Base-by-base conservation (phyloP, 1,139 yeast species). In the Entelexis sorbosivorans region DNA sequence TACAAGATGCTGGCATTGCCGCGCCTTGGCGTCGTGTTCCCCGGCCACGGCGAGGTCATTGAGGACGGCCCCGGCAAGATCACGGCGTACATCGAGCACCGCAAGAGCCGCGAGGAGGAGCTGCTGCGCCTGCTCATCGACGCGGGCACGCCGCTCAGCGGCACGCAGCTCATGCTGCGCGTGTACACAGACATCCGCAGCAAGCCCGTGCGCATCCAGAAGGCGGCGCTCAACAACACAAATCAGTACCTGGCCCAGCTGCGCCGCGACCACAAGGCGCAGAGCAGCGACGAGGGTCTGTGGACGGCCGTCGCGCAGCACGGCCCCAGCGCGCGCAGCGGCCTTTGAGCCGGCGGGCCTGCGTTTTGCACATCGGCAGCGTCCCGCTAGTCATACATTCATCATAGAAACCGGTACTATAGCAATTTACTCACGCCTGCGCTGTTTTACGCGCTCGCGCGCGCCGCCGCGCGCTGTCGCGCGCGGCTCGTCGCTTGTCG, bases 21-120 rank as follows among this genome's bases (percentile, higher is more conserved):
- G 1, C 32, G 34, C n/a, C 57, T 56, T 8, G 49, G 35, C 10
- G 49, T 57, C 17, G 63, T 69, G 33, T 67, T 64, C 48, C 73
- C 73, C 0, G 73, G 70, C 13, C 73, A 69, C 48, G 72, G 73
- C 19, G 67, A 65, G 24, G 56, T 63, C 17, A 59, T 69, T 26
- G 54, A 54, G 17, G 64, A 68, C 38, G 69, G 69, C 16, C 58
- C 56, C 11, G 59, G 51, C n/a, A 62, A 61, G 49, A 61, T 69
- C 53, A 42, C 55, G 14, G 63, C 60, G 50, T 69, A 69, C 57
- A 64, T 69, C 22, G 56, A 51, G 32, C 73, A 69, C 53, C 65
- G 73, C 5, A 58, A 54, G 38, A 60, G 60, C 35, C 65, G 73
- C 11, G 71, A 68, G 52, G 55, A 61, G 32, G 64, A 68, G 57